A percentile compares a stretch with the other conserved stretches of the same genome.
phyloP scores from a whole-genome alignment of 2,329 filamentous ascomycete genomes.

The Botrytis paeoniae region DNA sequence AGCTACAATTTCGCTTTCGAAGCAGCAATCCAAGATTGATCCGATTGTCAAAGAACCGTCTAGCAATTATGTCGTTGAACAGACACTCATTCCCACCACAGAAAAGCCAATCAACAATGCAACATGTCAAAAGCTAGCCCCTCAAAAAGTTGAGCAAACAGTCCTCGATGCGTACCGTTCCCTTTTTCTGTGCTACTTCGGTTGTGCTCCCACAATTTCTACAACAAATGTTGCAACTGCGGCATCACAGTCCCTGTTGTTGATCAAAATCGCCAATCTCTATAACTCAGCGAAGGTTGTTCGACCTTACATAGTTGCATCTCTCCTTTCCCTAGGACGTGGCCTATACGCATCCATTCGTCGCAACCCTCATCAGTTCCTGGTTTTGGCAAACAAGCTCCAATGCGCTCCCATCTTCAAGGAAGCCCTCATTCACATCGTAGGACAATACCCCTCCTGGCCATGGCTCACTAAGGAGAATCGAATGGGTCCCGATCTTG shows the following conservation, averaged over 20 bases:
- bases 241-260: conserved; percentile 21
- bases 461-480: conserved; percentile 15
- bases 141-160: too few relatives aligned
- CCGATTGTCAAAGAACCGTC: not conserved
- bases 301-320: conserved; percentile 19
- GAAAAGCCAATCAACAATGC: not conserved
- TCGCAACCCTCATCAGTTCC: conserved; percentile 22
- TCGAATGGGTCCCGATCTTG: not conserved
- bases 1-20: not conserved
- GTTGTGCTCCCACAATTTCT: conserved; percentile 21
- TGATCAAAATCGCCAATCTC: conserved; percentile 20
- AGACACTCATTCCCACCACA: not conserved
- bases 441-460: conserved; percentile 28
- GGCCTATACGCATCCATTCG: too few relatives aligned
- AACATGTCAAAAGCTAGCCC: too few relatives aligned
- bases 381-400: conserved; percentile 24
- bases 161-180: conserved; percentile 23
- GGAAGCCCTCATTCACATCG: conserved; percentile 32
- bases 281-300: conserved; percentile 20
- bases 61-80: too few relatives aligned
- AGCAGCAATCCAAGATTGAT: not conserved
- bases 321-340: conserved; percentile 17
- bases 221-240: conserved; percentile 21
- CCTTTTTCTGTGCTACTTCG: conserved; percentile 26
- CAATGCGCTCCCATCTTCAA: conserved; percentile 28